phyloP scores from a whole-genome alignment of 768 basidiomycete genomes.

The Cubamyces lactineus region DNA sequence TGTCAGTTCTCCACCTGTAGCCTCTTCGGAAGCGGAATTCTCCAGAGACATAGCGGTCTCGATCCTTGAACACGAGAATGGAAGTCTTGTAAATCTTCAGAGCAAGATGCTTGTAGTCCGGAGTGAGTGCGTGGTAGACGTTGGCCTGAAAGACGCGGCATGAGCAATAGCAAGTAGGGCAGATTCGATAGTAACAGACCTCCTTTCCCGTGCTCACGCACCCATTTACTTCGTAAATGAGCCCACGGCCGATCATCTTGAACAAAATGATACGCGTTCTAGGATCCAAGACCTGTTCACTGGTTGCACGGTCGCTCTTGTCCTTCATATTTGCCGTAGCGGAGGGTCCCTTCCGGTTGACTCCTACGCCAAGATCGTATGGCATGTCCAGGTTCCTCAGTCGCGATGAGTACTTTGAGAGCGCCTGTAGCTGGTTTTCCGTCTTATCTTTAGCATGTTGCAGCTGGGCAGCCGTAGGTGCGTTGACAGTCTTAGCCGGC shows the following conservation, averaged over 20 bases:
- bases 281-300: conserved; percentile 95
- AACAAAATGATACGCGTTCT: conserved; percentile 93
- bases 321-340: conserved; percentile 90
- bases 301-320: conserved; percentile 95
- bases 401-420: conserved; percentile 77
- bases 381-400: conserved; percentile 77
- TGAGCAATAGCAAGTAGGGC: neutral
- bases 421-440: conserved; percentile 69
- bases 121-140: conserved; percentile 87
- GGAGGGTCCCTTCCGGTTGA: conserved; percentile 92
- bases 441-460: conserved; percentile 57
- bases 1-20: conserved; percentile 48
- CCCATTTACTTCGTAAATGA: conserved; percentile 90
- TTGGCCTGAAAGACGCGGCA: conserved; percentile 68
- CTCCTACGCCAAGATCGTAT: conserved; percentile 67
- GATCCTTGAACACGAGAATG: conserved; percentile 95
- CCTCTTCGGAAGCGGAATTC: conserved; percentile 95
- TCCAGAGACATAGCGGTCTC: conserved; percentile 95
- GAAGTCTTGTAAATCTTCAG: conserved; percentile 99
- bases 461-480: conserved; percentile 24
- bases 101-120: conserved; percentile 66
- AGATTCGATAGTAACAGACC: conserved; percentile 43
- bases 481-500: conserved; percentile 33
- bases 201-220: conserved; percentile 99
- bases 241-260: conserved; percentile 91